Evolutionary conservation across 1,139 yeast species (phyloP).

Genomic region (Hemisphaericaspora lyxosophila): DNA sequence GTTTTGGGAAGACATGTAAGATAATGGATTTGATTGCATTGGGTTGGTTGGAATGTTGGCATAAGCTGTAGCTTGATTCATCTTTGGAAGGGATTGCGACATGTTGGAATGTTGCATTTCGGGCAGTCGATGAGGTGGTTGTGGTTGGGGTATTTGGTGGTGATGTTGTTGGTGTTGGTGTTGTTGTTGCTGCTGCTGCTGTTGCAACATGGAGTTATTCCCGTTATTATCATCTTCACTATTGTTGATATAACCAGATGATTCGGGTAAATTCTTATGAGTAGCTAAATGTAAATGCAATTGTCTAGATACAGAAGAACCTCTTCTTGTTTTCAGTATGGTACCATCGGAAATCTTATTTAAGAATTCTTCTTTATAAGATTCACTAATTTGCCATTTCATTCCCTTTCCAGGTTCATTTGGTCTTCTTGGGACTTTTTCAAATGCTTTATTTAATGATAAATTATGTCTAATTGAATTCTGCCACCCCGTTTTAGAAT

Average conservation of each 20-base stretch:
- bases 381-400: constrained; percentile 95
- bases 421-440: constrained; percentile 91
- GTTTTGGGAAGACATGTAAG: constrained; percentile 24
- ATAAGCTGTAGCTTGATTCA: not conserved
- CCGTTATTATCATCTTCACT: constrained; percentile 19
- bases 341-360: constrained; percentile 76
- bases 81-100: constrained; percentile 5
- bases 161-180: constrained; percentile 17
- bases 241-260: constrained; percentile 30
- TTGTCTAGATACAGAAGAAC: constrained; percentile 76
- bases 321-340: constrained; percentile 70
- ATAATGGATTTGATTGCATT: constrained; percentile 25
- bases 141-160: constrained; percentile 12
- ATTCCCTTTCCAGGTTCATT: constrained; percentile 98
- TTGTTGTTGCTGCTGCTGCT: constrained; percentile 20
- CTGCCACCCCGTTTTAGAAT: constrained; percentile 87
- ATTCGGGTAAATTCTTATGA: constrained; percentile 65
- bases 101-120: constrained; percentile 6
- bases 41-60: constrained; percentile 17
- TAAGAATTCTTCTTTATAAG: constrained; percentile 80
- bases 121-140: constrained; percentile 10
- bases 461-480: constrained; percentile 61
- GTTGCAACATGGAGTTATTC: constrained; percentile 32
- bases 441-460: constrained; percentile 64
- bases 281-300: constrained; percentile 72